These are phyloP conservation scores for Chaetomium olivaceum DNA, from an alignment of 2,329 filamentous ascomycete species.

Conservation along the genomic window DNA sequence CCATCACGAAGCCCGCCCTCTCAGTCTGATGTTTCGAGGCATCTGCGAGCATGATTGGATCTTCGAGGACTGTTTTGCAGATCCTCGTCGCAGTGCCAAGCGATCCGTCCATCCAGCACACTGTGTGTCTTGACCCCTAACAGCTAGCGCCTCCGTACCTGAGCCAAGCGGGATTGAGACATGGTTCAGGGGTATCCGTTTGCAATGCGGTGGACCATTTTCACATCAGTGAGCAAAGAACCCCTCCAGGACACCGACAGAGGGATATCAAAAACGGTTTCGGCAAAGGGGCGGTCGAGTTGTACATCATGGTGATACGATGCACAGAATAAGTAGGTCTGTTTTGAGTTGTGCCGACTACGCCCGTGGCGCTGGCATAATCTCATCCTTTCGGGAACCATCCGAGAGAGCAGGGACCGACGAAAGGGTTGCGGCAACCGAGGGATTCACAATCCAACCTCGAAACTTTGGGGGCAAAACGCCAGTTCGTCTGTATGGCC, in stretches of 20 bases:
- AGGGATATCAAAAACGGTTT: slow-evolving; percentile 11
- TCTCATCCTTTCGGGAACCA: background rate
- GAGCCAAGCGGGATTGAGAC: slow-evolving; percentile 19
- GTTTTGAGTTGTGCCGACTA: background rate
- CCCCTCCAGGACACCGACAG: background rate
- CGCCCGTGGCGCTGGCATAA: background rate
- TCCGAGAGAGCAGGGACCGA: background rate
- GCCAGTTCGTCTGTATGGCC: slow-evolving; percentile 1
- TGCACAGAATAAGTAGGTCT: background rate
- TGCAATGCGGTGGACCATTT: slow-evolving; percentile 16
- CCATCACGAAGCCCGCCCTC: background rate
- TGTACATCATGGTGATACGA: background rate
- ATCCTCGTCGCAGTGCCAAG: slow-evolving; percentile 23
- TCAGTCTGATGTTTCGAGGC: background rate
- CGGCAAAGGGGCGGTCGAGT: background rate
- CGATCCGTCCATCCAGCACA: slow-evolving; percentile 12
- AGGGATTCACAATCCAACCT: background rate
- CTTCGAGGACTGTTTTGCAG: slow-evolving; percentile 18
- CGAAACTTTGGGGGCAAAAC: background rate
- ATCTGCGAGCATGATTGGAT: background rate
- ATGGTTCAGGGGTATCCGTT: slow-evolving; percentile 25
- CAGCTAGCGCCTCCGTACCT: slow-evolving; percentile 24
- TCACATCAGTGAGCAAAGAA: background rate
- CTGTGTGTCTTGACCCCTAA: slow-evolving; percentile 24
- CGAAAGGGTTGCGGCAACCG: background rate